A percentile compares a stretch with the other conserved stretches of the same genome.
Evolutionary conservation across 441 rosid species (phyloP).

Genomic region (Brassica hybrid): DNA sequence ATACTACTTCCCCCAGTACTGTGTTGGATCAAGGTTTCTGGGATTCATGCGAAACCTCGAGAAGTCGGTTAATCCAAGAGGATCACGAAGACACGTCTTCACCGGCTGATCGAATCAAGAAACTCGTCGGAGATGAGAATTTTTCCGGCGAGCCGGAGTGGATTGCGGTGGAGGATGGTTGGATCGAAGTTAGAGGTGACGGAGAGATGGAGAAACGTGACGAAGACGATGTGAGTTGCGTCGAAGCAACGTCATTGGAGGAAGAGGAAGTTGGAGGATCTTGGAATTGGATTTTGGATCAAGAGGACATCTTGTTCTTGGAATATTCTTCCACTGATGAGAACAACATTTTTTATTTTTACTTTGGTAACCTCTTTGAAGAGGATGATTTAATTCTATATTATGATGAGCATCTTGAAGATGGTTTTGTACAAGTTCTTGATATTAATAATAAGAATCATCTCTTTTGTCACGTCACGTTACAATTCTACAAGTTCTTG

Average conservation of each 20-base stretch:
- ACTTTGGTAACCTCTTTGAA: conserved; percentile 24
- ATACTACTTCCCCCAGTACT: conserved; percentile 60
- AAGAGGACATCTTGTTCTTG: conserved; percentile 38
- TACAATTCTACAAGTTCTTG: background rate
- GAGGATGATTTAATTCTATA: conserved; percentile 31
- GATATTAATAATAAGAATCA: background rate
- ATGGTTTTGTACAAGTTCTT: conserved; percentile 26
- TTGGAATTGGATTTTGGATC: conserved; percentile 45
- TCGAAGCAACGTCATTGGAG: conserved; percentile 40
- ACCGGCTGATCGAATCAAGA: conserved; percentile 54
- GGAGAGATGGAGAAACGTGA: conserved; percentile 41
- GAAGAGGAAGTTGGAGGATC: conserved; percentile 26
- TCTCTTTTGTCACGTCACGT: conserved; percentile 23
- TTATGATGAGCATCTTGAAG: conserved; percentile 28
- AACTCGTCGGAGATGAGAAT: conserved; percentile 42
- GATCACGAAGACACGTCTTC: conserved; percentile 25
- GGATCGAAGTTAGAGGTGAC: conserved; percentile 71
- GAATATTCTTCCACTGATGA: conserved; percentile 41
- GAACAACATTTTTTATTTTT: conserved; percentile 26
- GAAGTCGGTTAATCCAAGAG: conserved; percentile 39
- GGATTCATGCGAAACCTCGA: conserved; percentile 55
- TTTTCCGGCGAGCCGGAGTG: conserved; percentile 42
- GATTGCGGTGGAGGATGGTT: conserved; percentile 48
- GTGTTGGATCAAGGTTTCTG: conserved; percentile 78
- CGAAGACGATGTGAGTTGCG: conserved; percentile 29